A percentile compares a stretch with the other conserved stretches of the same genome.
phyloP scores from a whole-genome alignment of 208 protist genomes.

The Acanthamoeba castellanii region DNA sequence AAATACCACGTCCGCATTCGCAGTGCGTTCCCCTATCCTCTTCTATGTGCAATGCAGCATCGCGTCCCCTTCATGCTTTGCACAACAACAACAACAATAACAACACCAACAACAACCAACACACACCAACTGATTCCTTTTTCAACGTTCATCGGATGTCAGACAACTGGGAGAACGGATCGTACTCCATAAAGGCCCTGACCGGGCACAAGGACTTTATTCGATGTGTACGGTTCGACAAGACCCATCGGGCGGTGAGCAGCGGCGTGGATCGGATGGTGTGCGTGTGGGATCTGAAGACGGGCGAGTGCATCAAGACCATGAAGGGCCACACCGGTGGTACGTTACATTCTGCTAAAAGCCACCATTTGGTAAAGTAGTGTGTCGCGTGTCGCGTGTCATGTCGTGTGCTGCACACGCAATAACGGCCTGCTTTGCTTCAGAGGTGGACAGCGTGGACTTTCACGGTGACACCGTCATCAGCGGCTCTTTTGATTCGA shows the following conservation, averaged over 20 bases:
- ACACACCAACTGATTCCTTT: too few relatives aligned
- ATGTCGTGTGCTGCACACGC: not conserved
- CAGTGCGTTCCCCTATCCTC: conserved; percentile 10
- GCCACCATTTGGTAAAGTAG: not conserved
- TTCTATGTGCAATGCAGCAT: too few relatives aligned
- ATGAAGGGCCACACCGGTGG: conserved; percentile 47
- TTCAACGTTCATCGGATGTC: not conserved
- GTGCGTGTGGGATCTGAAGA: conserved; percentile 54
- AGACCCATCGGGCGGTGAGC: conserved; percentile 40
- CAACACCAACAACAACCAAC: too few relatives aligned
- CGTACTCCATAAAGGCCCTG: conserved; percentile 42
- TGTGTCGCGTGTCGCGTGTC: not conserved
- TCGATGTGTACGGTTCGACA: conserved; percentile 36
- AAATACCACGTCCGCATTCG: conserved; percentile 49
- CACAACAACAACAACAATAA: too few relatives aligned
- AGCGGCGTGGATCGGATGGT: conserved; percentile 50
- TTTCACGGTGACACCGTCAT: conserved; percentile 40
- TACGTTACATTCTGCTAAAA: not conserved
- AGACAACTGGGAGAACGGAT: conserved; percentile 58
- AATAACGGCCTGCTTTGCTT: not conserved
- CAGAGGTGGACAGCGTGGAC: conserved; percentile 63
- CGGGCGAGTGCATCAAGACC: not conserved
- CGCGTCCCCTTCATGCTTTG: not conserved
- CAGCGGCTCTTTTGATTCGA: conserved; percentile 61
- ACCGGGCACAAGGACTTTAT: conserved; percentile 47